These are phyloP conservation scores for Plasmodium cynomolgi DNA, from an alignment of 169 alveolate species.

Conservation along the genomic window DNA sequence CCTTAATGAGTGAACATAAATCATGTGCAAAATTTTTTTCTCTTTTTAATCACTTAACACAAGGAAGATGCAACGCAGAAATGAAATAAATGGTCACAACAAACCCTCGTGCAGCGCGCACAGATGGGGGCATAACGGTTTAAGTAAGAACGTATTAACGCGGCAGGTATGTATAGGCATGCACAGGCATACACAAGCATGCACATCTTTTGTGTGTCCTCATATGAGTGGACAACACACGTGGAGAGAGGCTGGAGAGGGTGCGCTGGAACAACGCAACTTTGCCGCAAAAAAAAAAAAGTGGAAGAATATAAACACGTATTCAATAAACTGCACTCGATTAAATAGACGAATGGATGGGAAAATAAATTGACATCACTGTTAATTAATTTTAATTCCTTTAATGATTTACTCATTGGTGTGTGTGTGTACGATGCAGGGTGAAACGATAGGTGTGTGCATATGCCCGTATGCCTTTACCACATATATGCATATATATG, in stretches of 20 bases:
- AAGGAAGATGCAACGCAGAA: not conserved
- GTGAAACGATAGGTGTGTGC: not conserved
- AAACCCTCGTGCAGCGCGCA: not conserved
- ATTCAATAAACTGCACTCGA: not conserved
- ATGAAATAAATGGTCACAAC: not conserved
- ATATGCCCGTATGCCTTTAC: not conserved
- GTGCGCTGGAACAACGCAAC: not conserved
- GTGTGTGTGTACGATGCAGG: not conserved
- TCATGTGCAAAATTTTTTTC: not conserved
- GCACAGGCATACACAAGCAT: not conserved
- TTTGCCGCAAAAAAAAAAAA: not conserved
- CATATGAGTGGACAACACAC: not conserved
- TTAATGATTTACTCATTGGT: not conserved
- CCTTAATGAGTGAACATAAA: not conserved
- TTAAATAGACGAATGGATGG: not conserved
- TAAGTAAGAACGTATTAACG: not conserved
- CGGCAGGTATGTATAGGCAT: not conserved
- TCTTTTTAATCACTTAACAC: not conserved
- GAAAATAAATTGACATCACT: not conserved
- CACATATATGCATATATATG: not conserved
- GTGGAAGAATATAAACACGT: not conserved
- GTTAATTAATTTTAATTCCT: not conserved
- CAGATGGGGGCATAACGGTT: not conserved
- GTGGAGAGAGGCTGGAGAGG: not conserved
- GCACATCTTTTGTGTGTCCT: not conserved